phyloP scores from a whole-genome alignment of 1,139 yeast genomes.

The Sugiyamaella sp. region DNA sequence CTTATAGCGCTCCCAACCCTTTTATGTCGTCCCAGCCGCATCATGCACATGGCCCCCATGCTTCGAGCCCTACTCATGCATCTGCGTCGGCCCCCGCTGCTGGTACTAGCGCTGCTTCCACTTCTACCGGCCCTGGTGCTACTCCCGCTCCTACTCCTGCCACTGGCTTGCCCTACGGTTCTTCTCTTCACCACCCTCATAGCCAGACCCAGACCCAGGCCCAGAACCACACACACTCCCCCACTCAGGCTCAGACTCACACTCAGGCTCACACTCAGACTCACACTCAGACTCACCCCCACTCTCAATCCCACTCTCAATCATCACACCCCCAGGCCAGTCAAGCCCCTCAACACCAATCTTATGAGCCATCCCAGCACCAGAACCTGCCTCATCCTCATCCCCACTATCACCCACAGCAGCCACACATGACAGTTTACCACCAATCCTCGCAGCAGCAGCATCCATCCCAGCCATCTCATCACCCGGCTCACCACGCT shows the following conservation, averaged over 20 bases:
- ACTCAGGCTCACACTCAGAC: neutral
- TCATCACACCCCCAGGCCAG: neutral
- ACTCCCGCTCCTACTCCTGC: neutral
- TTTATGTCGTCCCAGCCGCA: neutral
- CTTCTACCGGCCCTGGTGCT: neutral
- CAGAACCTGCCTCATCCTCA: constrained; percentile 3
- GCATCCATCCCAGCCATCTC: neutral
- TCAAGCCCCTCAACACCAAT: neutral
- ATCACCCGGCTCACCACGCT: neutral
- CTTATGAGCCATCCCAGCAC: neutral
- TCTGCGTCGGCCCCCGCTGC: neutral
- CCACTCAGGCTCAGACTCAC: neutral
- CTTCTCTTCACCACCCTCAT: too few relatives aligned
- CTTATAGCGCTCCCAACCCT: neutral
- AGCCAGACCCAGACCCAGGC: too few relatives aligned
- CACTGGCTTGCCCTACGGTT: neutral
- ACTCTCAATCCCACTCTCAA: neutral
- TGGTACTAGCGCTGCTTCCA: neutral
- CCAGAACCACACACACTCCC: too few relatives aligned
- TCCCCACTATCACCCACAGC: constrained; percentile 7
- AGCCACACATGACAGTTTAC: neutral
- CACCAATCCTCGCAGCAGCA: neutral
- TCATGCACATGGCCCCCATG: neutral
- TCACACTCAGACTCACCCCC: neutral
- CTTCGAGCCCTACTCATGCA: neutral